A percentile compares a stretch with the other conserved stretches of the same genome.
Evolutionary conservation across 768 basidiomycete genomes (phyloP).

Genomic region (Cystofilobasidium ferigula): DNA sequence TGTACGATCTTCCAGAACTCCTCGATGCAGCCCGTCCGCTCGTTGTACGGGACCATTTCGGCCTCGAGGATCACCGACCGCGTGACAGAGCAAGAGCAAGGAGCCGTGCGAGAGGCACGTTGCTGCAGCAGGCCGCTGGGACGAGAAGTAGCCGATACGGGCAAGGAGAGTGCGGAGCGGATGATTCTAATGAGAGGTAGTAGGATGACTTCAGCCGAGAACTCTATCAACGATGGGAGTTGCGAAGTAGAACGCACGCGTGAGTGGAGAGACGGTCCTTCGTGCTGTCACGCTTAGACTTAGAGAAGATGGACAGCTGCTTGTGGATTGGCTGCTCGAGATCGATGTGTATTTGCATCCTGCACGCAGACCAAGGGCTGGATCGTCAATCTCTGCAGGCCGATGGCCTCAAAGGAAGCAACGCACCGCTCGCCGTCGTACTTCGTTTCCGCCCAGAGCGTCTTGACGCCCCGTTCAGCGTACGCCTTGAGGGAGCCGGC

Average conservation of each 20-base stretch:
- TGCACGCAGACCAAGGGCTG: constrained; percentile 13
- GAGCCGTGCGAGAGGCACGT: constrained; percentile 5
- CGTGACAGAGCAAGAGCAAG: neutral
- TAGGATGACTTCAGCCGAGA: neutral
- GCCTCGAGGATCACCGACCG: constrained; percentile 53
- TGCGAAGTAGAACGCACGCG: constrained; percentile 31
- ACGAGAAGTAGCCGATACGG: constrained; percentile 21
- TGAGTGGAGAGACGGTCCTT: constrained; percentile 60
- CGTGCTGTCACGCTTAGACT: constrained; percentile 75
- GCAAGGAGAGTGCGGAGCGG: constrained; percentile 49
- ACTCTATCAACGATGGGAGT: neutral
- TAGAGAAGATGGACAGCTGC: constrained; percentile 70
- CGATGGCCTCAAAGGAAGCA: neutral
- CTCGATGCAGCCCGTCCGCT: constrained; percentile 49
- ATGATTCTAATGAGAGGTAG: constrained; percentile 46
- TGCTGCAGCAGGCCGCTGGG: constrained; percentile 10
- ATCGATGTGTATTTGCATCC: constrained; percentile 78
- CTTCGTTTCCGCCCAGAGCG: constrained; percentile 79
- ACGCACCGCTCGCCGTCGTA: constrained; percentile 74
- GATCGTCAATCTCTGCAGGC: neutral
- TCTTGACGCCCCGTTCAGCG: constrained; percentile 28
- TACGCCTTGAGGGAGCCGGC: constrained; percentile 47
- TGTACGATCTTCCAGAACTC: constrained; percentile 46
- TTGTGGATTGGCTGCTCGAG: constrained; percentile 38
- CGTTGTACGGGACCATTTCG: constrained; percentile 79